Conservation (phyloP, 495 filamentous ascomycete species). For the Lasiosphaeriaceae sp. region DNA sequence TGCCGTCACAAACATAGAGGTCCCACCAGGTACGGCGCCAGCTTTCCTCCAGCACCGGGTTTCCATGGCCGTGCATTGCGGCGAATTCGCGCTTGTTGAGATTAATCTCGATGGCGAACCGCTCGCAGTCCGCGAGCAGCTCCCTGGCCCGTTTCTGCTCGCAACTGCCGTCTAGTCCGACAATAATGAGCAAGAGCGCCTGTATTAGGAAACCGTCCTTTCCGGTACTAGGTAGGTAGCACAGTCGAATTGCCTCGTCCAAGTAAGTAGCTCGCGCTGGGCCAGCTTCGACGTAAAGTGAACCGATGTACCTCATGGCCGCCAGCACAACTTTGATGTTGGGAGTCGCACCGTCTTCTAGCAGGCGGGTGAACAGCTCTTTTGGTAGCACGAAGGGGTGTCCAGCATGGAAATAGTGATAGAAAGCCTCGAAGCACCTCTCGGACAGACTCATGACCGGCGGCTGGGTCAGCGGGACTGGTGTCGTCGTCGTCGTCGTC, state of each 20-base stretch:
- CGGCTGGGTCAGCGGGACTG: conserved; percentile 19
- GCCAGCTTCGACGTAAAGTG: conserved; percentile 53
- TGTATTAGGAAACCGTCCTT: conserved; percentile 70
- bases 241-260: conserved; percentile 52
- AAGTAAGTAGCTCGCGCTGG: conserved; percentile 50
- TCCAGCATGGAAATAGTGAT: conserved; percentile 61
- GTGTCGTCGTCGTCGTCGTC: conserved; percentile 3
- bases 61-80: conserved; percentile 40
- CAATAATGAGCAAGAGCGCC: conserved; percentile 69
- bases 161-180: conserved; percentile 72
- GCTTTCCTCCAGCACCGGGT: conserved; percentile 59
- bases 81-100: conserved; percentile 61
- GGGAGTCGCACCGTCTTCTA: conserved; percentile 34
- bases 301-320: conserved; percentile 68
- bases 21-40: conserved; percentile 92
- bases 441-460: conserved; percentile 36
- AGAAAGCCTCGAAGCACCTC: conserved; percentile 54
- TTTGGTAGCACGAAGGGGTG: conserved; percentile 64
- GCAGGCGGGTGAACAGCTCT: conserved; percentile 39
- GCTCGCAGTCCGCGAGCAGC: conserved; percentile 62
- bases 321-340: conserved; percentile 45
- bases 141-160: conserved; percentile 62
- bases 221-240: conserved; percentile 45
- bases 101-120: conserved; percentile 68
- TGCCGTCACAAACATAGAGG: conserved; percentile 73